phyloP scores from a whole-genome alignment of 139 green algal species.

The Coccomyxa sp. region DNA sequence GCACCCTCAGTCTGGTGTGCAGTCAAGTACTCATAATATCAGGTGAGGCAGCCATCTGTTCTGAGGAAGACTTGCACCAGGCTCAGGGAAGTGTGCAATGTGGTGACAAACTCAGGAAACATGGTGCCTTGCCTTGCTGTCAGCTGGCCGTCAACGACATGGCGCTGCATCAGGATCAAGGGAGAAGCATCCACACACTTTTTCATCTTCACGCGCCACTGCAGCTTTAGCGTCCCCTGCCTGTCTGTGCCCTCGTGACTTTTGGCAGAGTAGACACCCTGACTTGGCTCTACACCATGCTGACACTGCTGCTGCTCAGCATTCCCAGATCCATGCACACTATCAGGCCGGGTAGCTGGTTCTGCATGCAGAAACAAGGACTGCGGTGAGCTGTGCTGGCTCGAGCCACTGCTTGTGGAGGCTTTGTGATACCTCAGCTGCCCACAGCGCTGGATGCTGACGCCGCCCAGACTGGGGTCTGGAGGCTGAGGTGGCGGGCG shows the following conservation, averaged over 20 bases:
- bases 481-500: neutral
- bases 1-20: neutral
- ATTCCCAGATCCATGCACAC: neutral
- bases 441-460: neutral
- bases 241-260: neutral
- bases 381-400: neutral
- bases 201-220: constrained; percentile 16
- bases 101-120: too few species aligned
- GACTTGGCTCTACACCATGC: neutral
- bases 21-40: neutral
- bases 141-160: too few species aligned
- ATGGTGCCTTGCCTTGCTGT: too few species aligned
- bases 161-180: neutral
- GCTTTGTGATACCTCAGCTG: neutral
- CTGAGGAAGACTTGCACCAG: too few species aligned
- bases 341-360: neutral
- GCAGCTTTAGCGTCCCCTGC: neutral
- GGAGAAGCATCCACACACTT: constrained; percentile 29
- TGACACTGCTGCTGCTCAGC: neutral
- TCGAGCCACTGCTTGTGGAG: neutral
- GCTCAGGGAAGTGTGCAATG: too few species aligned
- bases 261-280: neutral
- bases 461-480: neutral
- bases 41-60: neutral
- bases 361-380: neutral